Evolutionary conservation across 805 yeast species (phyloP).

Genomic region (Clavispora carvajalis): DNA sequence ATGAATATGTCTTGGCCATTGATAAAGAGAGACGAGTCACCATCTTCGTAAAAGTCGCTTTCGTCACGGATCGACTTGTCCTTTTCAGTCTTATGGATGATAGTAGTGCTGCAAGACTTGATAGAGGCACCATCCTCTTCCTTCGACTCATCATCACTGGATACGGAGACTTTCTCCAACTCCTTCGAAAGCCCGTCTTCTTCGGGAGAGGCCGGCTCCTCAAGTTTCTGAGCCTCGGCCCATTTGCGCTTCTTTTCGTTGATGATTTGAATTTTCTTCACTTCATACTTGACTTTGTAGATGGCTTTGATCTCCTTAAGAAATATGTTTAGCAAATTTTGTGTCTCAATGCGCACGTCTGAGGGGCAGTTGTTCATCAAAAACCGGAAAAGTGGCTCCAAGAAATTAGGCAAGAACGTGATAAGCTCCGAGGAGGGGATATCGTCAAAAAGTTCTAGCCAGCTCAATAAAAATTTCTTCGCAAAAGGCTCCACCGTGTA

Average conservation of each 20-base stretch:
- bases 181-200: not conserved
- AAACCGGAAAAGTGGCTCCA: slow-evolving; percentile 77
- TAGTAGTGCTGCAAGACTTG: slow-evolving; percentile 23
- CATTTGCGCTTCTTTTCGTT: slow-evolving; percentile 8
- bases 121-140: slow-evolving; percentile 20
- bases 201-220: not conserved
- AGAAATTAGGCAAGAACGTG: slow-evolving; percentile 80
- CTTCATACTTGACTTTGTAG: slow-evolving; percentile 57
- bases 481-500: slow-evolving; percentile 91
- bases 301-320: slow-evolving; percentile 76
- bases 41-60: slow-evolving; percentile 14
- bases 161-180: not conserved
- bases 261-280: slow-evolving; percentile 26
- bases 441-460: slow-evolving; percentile 89
- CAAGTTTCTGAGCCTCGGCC: not conserved
- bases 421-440: slow-evolving; percentile 88
- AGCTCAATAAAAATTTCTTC: slow-evolving; percentile 83
- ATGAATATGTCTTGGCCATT: slow-evolving; percentile 70
- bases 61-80: slow-evolving; percentile 1
- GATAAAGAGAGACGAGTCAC: slow-evolving; percentile 24
- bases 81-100: slow-evolving; percentile 12
- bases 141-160: not conserved
- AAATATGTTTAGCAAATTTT: slow-evolving; percentile 66
- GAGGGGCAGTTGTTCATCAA: slow-evolving; percentile 71
- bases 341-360: slow-evolving; percentile 68